A percentile compares a stretch with the other conserved stretches of the same genome.
These are phyloP conservation scores for Borovskyia barvae DNA, from an alignment of 208 protist species.

Conservation along the genomic window DNA sequence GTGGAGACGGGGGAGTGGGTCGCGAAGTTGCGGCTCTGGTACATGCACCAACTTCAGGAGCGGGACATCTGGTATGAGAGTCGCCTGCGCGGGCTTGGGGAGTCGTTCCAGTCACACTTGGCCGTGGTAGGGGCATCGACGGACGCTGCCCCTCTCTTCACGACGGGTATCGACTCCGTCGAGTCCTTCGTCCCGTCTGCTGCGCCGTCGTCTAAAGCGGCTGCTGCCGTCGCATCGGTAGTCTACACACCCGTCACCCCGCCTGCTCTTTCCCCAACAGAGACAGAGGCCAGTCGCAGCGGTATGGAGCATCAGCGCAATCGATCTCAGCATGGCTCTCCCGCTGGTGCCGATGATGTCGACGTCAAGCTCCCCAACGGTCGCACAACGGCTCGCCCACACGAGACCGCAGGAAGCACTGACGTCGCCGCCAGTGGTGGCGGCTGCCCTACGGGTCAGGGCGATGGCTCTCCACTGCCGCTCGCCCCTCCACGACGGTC, in stretches of 20 bases:
- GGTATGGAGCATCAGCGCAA: no score
- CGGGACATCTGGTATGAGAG: slow-evolving; percentile 42
- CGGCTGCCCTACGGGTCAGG: neutral
- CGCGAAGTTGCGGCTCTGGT: slow-evolving; percentile 40
- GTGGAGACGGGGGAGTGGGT: slow-evolving; percentile 67
- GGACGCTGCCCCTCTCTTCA: no score
- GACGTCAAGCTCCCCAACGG: neutral
- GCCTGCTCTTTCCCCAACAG: no score
- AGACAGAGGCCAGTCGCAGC: no score
- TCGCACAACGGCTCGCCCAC: neutral
- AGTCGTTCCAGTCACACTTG: slow-evolving; percentile 4
- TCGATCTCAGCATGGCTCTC: no score
- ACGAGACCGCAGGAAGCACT: neutral
- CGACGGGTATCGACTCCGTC: no score
- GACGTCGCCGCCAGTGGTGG: neutral
- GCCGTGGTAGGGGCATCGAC: neutral
- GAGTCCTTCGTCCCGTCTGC: no score
- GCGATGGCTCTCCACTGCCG: neutral
- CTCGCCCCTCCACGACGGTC: slow-evolving; percentile 5
- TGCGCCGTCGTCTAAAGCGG: no score
- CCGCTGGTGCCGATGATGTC: no score
- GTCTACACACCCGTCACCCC: no score
- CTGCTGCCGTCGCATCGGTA: no score
- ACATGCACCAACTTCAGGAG: slow-evolving; percentile 50
- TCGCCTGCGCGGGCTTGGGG: slow-evolving; percentile 39